Evolutionary conservation across 331 rosid species (phyloP).

Genomic region (Saraca asoca): DNA sequence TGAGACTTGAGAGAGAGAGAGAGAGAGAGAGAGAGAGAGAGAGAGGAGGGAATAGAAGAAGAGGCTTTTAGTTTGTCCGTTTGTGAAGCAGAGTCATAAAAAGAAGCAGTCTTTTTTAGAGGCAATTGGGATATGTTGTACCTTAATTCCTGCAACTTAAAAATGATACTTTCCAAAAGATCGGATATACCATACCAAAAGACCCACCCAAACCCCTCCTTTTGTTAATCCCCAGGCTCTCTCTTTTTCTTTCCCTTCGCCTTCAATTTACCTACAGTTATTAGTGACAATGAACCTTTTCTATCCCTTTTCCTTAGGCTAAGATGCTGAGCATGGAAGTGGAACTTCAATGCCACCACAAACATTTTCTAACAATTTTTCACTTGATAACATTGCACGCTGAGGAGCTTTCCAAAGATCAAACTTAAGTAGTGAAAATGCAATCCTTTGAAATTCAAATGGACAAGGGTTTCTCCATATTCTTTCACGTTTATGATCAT

Average conservation of each 20-base stretch:
- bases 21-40: constrained; percentile 29
- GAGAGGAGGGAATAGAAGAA: constrained; percentile 56
- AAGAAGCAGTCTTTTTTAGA: constrained; percentile 61
- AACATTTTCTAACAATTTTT: constrained; percentile 10
- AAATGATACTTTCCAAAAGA: constrained; percentile 78
- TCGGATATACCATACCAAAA: constrained; percentile 63
- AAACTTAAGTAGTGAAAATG: background rate
- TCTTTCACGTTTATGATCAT: background rate
- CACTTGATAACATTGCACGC: background rate
- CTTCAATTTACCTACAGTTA: constrained; percentile 41
- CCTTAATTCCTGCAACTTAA: constrained; percentile 68
- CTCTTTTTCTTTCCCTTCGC: constrained; percentile 31
- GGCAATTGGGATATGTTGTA: constrained; percentile 85
- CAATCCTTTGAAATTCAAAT: background rate
- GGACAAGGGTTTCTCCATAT: background rate
- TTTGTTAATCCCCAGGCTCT: constrained; percentile 81
- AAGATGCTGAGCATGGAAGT: constrained; percentile 25
- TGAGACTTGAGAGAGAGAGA: constrained; percentile 35
- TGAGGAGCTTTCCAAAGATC: background rate
- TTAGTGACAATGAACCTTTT: constrained; percentile 43
- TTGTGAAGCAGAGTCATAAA: constrained; percentile 56
- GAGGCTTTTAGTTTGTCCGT: constrained; percentile 69
- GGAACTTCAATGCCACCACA: constrained; percentile 12
- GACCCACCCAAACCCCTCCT: constrained; percentile 46
- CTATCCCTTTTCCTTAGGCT: constrained; percentile 42